These are phyloP conservation scores for Ophiostoma piceae DNA, from an alignment of 2,329 filamentous ascomycete genomes.

Conservation along the genomic window DNA sequence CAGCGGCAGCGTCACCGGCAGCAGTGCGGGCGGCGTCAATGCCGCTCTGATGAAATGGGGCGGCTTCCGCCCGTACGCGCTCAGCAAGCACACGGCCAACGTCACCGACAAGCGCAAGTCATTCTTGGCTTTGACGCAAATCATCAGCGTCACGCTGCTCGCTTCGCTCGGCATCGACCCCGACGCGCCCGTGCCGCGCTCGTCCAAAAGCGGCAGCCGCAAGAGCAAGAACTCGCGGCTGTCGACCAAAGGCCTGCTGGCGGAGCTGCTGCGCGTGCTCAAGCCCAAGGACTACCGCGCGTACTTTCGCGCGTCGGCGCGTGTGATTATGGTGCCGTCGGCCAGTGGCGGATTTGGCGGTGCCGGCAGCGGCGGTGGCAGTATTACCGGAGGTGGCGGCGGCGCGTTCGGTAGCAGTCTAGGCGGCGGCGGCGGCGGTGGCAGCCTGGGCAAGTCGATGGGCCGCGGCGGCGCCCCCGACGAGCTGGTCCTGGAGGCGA, in stretches of 20 bases:
- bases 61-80: conserved; percentile 24
- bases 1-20: background rate
- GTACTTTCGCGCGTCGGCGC: conserved; percentile 27
- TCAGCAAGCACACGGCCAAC: conserved; percentile 24
- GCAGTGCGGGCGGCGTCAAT: background rate
- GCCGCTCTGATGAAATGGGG: conserved; percentile 24
- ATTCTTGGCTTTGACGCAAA: conserved; percentile 25
- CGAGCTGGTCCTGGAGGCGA: conserved; percentile 25
- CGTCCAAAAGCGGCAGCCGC: background rate
- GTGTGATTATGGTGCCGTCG: conserved; percentile 26
- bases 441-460: conserved; percentile 10
- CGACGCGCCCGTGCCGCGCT: background rate
- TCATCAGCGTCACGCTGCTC: conserved; percentile 21
- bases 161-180: conserved; percentile 21
- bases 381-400: background rate
- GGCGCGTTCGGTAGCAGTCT: conserved; percentile 1
- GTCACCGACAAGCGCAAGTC: conserved; percentile 27
- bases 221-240: conserved; percentile 16
- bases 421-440: background rate
- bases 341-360: background rate
- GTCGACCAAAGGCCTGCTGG: conserved; percentile 24
- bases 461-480: conserved; percentile 20
- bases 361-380: conserved; percentile 8
- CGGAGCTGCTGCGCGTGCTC: conserved; percentile 26
- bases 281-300: conserved; percentile 29